Evolutionary conservation across 2,329 filamentous ascomycete genomes (phyloP).

Genomic region (Claviceps paspali): DNA sequence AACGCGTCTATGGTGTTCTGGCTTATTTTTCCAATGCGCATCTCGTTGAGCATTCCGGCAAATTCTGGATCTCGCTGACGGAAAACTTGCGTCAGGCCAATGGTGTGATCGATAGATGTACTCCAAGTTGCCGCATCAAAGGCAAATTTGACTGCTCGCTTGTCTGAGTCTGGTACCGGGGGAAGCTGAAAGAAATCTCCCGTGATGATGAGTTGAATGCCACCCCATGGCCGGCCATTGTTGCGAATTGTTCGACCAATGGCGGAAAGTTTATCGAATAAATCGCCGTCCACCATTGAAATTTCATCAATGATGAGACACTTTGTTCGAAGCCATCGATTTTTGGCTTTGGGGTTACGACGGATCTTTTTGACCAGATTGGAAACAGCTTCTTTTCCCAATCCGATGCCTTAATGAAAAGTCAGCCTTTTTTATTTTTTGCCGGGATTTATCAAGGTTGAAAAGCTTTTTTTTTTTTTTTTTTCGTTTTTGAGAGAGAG

Average conservation of each 20-base stretch:
- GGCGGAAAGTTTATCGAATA: constrained; percentile 90
- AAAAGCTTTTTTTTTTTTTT: background rate
- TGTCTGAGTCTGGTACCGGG: constrained; percentile 68
- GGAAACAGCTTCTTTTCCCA: constrained; percentile 76
- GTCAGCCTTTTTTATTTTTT: background rate
- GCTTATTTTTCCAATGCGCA: constrained; percentile 75
- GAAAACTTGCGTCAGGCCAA: constrained; percentile 89
- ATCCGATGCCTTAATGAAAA: constrained; percentile 44
- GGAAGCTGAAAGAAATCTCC: constrained; percentile 97
- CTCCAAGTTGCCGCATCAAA: constrained; percentile 89
- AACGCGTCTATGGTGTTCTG: constrained; percentile 66
- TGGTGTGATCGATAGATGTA: constrained; percentile 87
- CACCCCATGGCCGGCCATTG: constrained; percentile 84
- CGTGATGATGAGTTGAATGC: constrained; percentile 89
- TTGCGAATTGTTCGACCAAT: constrained; percentile 77
- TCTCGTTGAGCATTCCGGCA: constrained; percentile 92
- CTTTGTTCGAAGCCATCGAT: constrained; percentile 77
- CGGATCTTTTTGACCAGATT: constrained; percentile 82
- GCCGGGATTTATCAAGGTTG: background rate
- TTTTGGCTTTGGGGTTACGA: constrained; percentile 73
- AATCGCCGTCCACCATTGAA: constrained; percentile 94
- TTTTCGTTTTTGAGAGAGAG: background rate
- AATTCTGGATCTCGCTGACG: constrained; percentile 84
- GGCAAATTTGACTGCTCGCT: constrained; percentile 64
- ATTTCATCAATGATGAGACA: constrained; percentile 86